These are phyloP conservation scores for Phoma sp. DNA, from an alignment of 2,329 filamentous ascomycete species.

Conservation along the genomic window DNA sequence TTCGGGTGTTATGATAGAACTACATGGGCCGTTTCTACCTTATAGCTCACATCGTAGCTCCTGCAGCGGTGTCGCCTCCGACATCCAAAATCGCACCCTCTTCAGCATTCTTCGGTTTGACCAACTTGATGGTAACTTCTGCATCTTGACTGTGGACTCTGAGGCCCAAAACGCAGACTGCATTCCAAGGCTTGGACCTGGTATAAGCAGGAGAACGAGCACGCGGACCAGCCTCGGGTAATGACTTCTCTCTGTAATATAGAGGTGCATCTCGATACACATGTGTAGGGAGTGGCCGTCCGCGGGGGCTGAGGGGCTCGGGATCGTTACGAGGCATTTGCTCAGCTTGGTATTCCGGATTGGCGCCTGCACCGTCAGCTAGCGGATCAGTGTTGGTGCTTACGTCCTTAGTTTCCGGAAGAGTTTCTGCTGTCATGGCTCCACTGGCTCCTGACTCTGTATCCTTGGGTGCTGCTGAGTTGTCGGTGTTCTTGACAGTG, in stretches of 20 bases:
- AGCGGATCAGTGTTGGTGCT: background rate
- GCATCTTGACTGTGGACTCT: constrained; percentile 54
- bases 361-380: background rate
- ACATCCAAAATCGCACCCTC: constrained; percentile 41
- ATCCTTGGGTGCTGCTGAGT: background rate
- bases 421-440: background rate
- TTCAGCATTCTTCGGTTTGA: constrained; percentile 38
- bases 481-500: too few relatives aligned
- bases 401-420: background rate
- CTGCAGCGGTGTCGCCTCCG: constrained; percentile 39
- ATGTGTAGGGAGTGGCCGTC: background rate
- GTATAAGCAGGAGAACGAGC: constrained; percentile 15
- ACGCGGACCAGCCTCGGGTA: background rate
- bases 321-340: background rate
- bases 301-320: background rate
- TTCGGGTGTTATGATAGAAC: too few relatives aligned
- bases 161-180: constrained; percentile 64
- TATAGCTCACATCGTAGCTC: constrained; percentile 41
- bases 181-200: constrained; percentile 60
- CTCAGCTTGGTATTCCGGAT: background rate
- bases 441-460: background rate
- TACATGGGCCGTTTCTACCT: too few relatives aligned
- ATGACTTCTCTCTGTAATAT: constrained; percentile 9
- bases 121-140: constrained; percentile 39
- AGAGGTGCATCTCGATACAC: constrained; percentile 1